phyloP scores from a whole-genome alignment of 2,329 filamentous ascomycete species.

The Lasiodiplodia theobromae region DNA sequence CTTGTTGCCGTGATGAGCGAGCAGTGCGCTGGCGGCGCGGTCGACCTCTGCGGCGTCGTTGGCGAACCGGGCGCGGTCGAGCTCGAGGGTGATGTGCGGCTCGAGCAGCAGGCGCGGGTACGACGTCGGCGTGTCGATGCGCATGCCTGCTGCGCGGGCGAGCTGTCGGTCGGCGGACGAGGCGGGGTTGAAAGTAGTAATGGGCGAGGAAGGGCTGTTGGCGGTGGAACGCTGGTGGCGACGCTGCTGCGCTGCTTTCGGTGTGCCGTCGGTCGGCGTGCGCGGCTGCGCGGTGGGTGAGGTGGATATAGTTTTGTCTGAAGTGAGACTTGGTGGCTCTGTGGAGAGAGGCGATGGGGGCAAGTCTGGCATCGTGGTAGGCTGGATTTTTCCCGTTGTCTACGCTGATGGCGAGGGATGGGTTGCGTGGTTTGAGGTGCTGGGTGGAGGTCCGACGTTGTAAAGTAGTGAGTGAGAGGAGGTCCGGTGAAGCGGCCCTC shows the following conservation, averaged over 20 bases:
- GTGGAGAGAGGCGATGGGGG: background rate
- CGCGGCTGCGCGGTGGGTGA: background rate
- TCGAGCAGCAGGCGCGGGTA: slow-evolving; percentile 10
- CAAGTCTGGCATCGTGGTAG: background rate
- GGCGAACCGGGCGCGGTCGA: background rate
- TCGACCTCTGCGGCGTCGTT: background rate
- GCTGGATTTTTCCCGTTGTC: background rate
- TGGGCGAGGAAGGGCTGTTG: background rate
- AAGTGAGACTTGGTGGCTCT: slow-evolving; percentile 1
- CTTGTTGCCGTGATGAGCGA: background rate
- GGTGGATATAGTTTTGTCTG: background rate
- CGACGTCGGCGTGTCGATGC: slow-evolving; percentile 6
- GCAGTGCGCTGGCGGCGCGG: background rate
- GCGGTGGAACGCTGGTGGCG: background rate
- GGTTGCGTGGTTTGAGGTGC: background rate
- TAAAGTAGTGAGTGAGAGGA: background rate
- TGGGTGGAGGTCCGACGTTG: background rate
- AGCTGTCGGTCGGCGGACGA: slow-evolving; percentile 4
- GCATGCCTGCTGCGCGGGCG: slow-evolving; percentile 16
- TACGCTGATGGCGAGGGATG: background rate
- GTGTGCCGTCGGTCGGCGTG: background rate
- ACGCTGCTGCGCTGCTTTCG: background rate
- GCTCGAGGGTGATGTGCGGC: background rate
- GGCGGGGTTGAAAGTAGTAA: background rate
- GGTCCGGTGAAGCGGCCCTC: background rate